Conservation (phyloP, 345 rosid species). For the Clarkia xantiana region DNA sequence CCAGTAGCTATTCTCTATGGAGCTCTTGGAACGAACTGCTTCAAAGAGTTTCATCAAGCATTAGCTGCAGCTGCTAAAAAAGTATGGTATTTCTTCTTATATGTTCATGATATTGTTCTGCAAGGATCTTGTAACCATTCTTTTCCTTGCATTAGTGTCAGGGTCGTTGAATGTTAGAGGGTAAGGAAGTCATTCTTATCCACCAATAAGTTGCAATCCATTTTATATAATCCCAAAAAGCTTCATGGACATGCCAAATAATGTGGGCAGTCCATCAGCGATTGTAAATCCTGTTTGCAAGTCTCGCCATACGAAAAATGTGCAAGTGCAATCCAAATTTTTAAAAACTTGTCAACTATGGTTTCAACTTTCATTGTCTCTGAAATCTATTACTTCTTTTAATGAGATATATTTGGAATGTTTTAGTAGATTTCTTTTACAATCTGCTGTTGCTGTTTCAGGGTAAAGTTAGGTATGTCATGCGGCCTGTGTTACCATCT, state of each 20-base stretch:
- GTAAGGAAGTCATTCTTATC: too few species aligned
- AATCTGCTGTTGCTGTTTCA: constrained; percentile 17
- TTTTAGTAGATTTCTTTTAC: constrained; percentile 12
- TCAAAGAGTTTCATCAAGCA: constrained; percentile 53
- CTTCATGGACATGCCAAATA: too few species aligned
- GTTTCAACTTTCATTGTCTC: neutral
- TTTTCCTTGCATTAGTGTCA: too few species aligned
- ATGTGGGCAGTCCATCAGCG: too few species aligned
- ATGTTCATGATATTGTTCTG: neutral
- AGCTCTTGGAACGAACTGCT: constrained; percentile 84
- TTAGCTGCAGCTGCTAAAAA: constrained; percentile 61
- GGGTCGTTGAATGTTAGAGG: too few species aligned
- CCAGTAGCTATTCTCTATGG: constrained; percentile 76
- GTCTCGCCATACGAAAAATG: too few species aligned
- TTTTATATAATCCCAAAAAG: too few species aligned
- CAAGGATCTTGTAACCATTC: too few species aligned
- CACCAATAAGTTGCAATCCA: too few species aligned
- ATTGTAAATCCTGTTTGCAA: too few species aligned
- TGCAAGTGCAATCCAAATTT: neutral
- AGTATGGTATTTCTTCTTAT: constrained; percentile 20
- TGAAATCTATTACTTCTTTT: neutral
- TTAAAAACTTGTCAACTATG: neutral
- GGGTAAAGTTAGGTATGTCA: constrained; percentile 81
- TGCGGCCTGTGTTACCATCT: constrained; percentile 81
- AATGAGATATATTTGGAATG: neutral